A percentile compares a stretch with the other conserved stretches of the same genome.
These are phyloP conservation scores for Aspergillus bertholletiae DNA, from an alignment of 495 filamentous ascomycete genomes.

Conservation along the genomic window DNA sequence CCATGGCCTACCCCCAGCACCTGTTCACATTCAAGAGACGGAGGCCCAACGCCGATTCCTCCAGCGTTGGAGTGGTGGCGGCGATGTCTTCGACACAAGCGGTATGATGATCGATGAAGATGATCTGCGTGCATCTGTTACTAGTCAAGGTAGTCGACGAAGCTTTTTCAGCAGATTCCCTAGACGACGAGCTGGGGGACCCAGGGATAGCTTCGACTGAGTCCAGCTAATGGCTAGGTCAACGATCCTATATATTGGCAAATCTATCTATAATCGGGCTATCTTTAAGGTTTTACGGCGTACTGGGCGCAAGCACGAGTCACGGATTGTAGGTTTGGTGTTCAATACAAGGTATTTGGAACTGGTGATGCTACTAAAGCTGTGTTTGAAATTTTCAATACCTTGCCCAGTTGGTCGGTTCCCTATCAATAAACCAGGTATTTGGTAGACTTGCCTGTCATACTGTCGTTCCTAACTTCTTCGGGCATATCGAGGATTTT, in stretches of 20 bases:
- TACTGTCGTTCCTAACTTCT: too few species aligned
- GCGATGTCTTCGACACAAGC: constrained; percentile 40
- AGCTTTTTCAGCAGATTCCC: constrained; percentile 36
- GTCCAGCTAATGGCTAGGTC: background rate
- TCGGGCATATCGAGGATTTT: too few species aligned
- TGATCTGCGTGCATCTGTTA: constrained; percentile 39
- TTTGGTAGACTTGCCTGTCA: too few species aligned
- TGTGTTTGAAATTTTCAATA: background rate
- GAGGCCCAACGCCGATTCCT: constrained; percentile 43
- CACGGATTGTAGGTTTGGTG: background rate
- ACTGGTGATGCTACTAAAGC: background rate
- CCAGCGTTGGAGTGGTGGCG: constrained; percentile 45
- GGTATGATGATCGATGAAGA: constrained; percentile 41
- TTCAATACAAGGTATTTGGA: background rate
- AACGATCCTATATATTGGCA: background rate
- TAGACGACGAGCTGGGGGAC: constrained; percentile 33
- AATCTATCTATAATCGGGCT: background rate
- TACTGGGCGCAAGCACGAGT: background rate
- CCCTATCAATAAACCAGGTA: too few species aligned
- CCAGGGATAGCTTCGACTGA: constrained; percentile 41
- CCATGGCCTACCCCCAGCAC: constrained; percentile 30
- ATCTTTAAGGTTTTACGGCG: background rate
- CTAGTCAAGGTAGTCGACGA: constrained; percentile 37
- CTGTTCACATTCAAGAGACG: constrained; percentile 27
- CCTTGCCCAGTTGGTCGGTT: too few species aligned